Percentiles rank a stretch among this genome's conserved stretches.
phyloP scores from a whole-genome alignment of 495 filamentous ascomycete genomes.

The Letharia columbiana region DNA sequence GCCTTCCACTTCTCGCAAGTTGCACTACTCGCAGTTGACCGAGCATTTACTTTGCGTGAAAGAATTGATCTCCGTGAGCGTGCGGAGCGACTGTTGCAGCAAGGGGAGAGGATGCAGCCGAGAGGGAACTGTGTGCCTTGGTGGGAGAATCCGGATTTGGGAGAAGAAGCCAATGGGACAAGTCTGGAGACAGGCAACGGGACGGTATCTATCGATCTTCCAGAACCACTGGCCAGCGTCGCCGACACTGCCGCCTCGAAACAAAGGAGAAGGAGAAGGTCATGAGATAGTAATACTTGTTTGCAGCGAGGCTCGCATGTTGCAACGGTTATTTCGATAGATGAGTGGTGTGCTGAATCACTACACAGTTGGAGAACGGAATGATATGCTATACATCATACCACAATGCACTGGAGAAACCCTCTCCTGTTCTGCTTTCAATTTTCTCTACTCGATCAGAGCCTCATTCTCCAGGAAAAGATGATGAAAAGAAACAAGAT shows the following conservation, averaged over 20 bases:
- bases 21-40: not conserved
- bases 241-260: not conserved
- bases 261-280: conserved; percentile 7
- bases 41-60: not conserved
- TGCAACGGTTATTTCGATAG: not conserved
- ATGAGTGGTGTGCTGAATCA: not conserved
- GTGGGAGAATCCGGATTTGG: not conserved
- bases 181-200: not conserved
- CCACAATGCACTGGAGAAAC: not conserved
- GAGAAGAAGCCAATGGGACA: not conserved
- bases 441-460: not conserved
- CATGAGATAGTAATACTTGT: not conserved
- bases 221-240: not conserved
- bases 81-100: not conserved
- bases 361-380: not conserved
- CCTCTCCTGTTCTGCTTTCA: not conserved
- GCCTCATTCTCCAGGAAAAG: not conserved
- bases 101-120: conserved; percentile 3
- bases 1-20: not conserved
- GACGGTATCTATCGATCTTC: not conserved
- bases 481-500: not conserved
- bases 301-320: not conserved
- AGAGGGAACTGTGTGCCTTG: conserved; percentile 4
- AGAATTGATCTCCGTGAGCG: conserved; percentile 1
- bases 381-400: too few relatives aligned